These are phyloP conservation scores for Ajuga reptans DNA, from an alignment of 305 asterid species.

Conservation along the genomic window DNA sequence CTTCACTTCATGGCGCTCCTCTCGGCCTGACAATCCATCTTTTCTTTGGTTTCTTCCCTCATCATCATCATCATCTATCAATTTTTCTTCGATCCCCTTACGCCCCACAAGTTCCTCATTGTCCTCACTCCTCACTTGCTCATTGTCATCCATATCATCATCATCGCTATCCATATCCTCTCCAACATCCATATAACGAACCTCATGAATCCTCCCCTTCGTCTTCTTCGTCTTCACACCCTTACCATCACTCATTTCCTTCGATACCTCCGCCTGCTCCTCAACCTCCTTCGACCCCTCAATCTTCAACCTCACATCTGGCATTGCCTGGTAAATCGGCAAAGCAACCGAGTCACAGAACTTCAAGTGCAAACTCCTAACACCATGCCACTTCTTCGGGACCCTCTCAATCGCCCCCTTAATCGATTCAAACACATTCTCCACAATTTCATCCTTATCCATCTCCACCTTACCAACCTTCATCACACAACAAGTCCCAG, in stretches of 20 bases:
- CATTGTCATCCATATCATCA: constrained; percentile 26
- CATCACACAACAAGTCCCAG: constrained; percentile 71
- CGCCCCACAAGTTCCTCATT: background rate
- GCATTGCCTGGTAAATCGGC: constrained; percentile 76
- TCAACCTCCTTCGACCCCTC: constrained; percentile 36
- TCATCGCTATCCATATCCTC: constrained; percentile 42
- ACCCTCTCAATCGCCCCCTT: constrained; percentile 41
- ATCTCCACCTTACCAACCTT: constrained; percentile 60
- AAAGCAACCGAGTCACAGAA: constrained; percentile 58
- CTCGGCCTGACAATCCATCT: background rate
- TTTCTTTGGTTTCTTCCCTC: constrained; percentile 14
- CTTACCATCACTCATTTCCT: constrained; percentile 23
- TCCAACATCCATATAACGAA: constrained; percentile 64
- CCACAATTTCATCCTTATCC: constrained; percentile 52
- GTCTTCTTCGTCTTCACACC: constrained; percentile 35
- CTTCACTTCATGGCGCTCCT: constrained; percentile 11
- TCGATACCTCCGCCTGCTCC: constrained; percentile 11
- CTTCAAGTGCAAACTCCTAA: constrained; percentile 77
- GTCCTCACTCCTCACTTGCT: background rate
- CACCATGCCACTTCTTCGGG: constrained; percentile 68
- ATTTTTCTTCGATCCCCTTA: background rate
- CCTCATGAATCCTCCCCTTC: constrained; percentile 80
- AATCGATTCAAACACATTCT: constrained; percentile 45
- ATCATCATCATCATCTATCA: background rate
- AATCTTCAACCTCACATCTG: constrained; percentile 58